Percentiles rank a stretch among this genome's conserved stretches.
phyloP scores from a whole-genome alignment of 495 filamentous ascomycete species.

The Chaetomium tenue region DNA sequence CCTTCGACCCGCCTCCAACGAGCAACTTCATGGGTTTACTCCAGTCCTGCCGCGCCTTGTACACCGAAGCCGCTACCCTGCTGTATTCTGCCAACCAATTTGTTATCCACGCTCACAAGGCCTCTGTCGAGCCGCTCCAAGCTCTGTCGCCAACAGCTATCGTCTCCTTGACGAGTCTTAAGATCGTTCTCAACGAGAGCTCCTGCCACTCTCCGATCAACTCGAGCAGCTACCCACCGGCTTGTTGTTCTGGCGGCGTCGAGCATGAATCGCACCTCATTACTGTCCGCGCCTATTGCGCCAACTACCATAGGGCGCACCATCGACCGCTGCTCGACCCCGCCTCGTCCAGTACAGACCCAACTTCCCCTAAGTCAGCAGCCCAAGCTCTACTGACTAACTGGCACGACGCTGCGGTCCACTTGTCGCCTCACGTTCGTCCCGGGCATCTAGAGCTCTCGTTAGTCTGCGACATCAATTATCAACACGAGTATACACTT shows the following conservation, averaged over 20 bases:
- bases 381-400: neutral
- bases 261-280: neutral
- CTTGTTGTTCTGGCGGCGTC: neutral
- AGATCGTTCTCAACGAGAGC: no score
- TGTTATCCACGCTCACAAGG: no score
- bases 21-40: slow-evolving; percentile 7
- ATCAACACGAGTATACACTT: neutral
- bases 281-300: neutral
- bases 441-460: neutral
- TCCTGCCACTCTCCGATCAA: no score
- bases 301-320: neutral
- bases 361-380: neutral
- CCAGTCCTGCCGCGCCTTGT: no score
- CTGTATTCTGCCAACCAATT: no score
- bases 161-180: no score
- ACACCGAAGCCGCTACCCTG: no score
- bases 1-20: slow-evolving; percentile 6
- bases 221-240: no score
- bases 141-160: no score
- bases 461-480: neutral
- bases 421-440: neutral
- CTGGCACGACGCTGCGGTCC: neutral
- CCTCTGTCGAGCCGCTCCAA: no score
- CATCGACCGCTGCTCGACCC: neutral
- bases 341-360: neutral